phyloP scores from a whole-genome alignment of 495 filamentous ascomycete species.

The Talaromyces nanjingensis region DNA sequence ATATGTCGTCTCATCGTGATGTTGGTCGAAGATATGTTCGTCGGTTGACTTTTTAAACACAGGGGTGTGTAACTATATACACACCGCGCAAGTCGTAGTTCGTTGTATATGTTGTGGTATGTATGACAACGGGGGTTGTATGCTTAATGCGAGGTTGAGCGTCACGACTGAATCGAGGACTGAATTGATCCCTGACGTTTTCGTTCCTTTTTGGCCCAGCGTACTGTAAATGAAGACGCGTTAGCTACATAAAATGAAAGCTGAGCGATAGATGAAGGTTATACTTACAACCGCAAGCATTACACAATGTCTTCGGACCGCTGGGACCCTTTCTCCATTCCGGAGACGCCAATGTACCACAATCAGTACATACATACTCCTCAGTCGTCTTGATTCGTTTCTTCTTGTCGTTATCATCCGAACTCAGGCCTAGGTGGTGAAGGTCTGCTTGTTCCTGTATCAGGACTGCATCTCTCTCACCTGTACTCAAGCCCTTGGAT shows the following conservation, averaged over 20 bases:
- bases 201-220: slow-evolving; percentile 77
- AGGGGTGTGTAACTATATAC: no score
- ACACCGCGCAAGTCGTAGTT: not conserved
- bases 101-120: not conserved
- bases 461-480: slow-evolving; percentile 66
- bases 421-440: slow-evolving; percentile 44
- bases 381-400: slow-evolving; percentile 84
- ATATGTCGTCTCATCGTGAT: not conserved
- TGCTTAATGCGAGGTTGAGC: not conserved
- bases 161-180: not conserved
- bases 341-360: slow-evolving; percentile 87
- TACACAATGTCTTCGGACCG: slow-evolving; percentile 94
- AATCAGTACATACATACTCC: slow-evolving; percentile 95
- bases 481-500: slow-evolving; percentile 82
- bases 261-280: not conserved
- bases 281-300: slow-evolving; percentile 79
- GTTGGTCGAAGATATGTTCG: not conserved
- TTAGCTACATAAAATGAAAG: not conserved
- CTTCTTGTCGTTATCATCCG: slow-evolving; percentile 66
- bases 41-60: not conserved
- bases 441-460: slow-evolving; percentile 84
- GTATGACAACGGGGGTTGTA: not conserved
- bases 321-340: slow-evolving; percentile 95
- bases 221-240: slow-evolving; percentile 28
- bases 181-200: slow-evolving; percentile 38